Evolutionary conservation across 163 green algal genomes (phyloP).

Genomic region (Scenedesmus sp.): DNA sequence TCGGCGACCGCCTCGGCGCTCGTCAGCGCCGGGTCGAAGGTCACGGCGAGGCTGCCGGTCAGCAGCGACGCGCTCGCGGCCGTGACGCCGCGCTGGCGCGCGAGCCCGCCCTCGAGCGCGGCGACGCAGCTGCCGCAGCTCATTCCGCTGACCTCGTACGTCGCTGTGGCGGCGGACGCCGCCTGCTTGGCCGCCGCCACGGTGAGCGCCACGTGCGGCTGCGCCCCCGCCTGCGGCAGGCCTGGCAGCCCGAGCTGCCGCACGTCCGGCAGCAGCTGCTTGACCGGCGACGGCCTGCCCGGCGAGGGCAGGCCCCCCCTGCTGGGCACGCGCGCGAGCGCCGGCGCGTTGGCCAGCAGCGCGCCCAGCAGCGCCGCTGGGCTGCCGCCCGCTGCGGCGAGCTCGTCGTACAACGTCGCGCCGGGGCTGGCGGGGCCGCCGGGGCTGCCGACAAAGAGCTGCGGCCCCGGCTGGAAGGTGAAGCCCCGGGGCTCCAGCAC

Average conservation of each 20-base stretch:
- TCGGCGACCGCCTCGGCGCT: conserved; percentile 7
- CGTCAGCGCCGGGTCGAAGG: conserved; percentile 12
- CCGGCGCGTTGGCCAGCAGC: conserved; percentile 14
- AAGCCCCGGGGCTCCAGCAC: conserved; percentile 16
- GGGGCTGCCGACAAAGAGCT: neutral
- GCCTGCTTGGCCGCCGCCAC: no score
- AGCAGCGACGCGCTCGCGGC: conserved; percentile 1
- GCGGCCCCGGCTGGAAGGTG: neutral
- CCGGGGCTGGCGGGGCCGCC: neutral
- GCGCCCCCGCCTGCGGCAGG: no score
- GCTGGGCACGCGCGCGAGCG: neutral
- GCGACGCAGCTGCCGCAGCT: conserved; percentile 41
- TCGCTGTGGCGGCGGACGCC: neutral
- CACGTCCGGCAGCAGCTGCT: no score
- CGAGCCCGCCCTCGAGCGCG: conserved; percentile 17
- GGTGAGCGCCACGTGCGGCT: no score
- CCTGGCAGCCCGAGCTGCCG: no score
- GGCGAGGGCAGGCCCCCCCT: no score
- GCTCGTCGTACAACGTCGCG: neutral
- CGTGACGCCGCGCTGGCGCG: conserved; percentile 5
- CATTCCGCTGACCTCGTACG: conserved; percentile 38
- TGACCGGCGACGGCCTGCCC: neutral
- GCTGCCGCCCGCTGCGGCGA: neutral
- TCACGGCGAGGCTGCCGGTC: conserved; percentile 21
- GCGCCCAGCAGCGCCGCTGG: conserved; percentile 15